A percentile compares a stretch with the other conserved stretches of the same genome.
These are phyloP conservation scores for Amaranthus cruentus DNA, from an alignment of 148 eudicot species.

Conservation along the genomic window DNA sequence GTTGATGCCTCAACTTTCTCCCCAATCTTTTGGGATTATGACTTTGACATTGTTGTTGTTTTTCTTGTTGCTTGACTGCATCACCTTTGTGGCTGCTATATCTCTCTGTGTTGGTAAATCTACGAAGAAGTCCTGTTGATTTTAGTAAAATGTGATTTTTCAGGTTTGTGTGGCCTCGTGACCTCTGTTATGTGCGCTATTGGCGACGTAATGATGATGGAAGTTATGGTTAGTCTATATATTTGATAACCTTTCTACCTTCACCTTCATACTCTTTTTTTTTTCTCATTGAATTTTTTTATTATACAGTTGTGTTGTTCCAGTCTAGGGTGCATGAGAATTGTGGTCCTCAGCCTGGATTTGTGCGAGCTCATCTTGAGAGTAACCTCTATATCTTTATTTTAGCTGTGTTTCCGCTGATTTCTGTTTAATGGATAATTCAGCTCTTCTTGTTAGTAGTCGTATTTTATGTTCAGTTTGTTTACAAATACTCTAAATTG, in stretches of 20 bases:
- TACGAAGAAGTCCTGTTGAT: neutral
- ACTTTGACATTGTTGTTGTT: too few relatives aligned
- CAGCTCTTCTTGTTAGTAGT: neutral
- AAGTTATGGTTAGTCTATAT: slow-evolving; percentile 67
- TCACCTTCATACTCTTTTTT: slow-evolving; percentile 4
- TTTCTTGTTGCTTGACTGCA: neutral
- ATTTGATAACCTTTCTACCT: neutral
- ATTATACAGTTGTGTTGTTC: slow-evolving; percentile 84
- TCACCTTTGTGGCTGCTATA: too few relatives aligned
- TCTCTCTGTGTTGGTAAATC: too few relatives aligned
- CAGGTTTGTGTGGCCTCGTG: slow-evolving; percentile 99
- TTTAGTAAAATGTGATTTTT: slow-evolving; percentile 7
- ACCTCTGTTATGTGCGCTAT: slow-evolving; percentile 95
- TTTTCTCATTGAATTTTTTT: slow-evolving; percentile 13
- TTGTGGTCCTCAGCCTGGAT: slow-evolving; percentile 96
- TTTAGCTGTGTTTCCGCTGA: slow-evolving; percentile 10
- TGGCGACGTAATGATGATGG: slow-evolving; percentile 99
- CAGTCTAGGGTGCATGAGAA: slow-evolving; percentile 94
- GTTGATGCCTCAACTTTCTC: neutral
- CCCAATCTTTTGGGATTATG: too few relatives aligned
- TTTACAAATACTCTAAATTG: neutral
- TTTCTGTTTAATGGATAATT: neutral
- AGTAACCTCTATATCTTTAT: slow-evolving; percentile 48
- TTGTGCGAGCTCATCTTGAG: slow-evolving; percentile 95
- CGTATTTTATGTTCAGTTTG: slow-evolving; percentile 6